phyloP scores from a whole-genome alignment of 1,284 basidiomycete species.

The Apiotrichum veenhuisii region DNA sequence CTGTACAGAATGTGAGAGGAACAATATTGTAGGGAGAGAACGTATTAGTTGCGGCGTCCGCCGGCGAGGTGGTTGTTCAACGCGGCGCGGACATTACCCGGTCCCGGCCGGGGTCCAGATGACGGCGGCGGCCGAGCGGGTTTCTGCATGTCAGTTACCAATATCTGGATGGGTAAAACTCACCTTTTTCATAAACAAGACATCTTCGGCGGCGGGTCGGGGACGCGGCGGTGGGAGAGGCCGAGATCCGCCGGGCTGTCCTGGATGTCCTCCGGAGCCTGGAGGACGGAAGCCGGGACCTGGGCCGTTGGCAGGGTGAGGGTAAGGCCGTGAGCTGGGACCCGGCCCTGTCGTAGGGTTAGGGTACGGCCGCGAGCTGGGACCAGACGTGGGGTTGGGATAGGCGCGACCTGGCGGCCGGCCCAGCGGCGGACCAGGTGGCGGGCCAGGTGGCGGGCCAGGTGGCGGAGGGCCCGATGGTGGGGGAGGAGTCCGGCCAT shows the following conservation, averaged over 20 bases:
- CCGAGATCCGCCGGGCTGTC: not conserved
- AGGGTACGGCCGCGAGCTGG: not conserved
- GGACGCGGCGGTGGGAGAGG: slow-evolving; percentile 3
- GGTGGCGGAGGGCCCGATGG: not conserved
- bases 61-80: slow-evolving; percentile 18
- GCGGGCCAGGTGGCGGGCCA: not conserved
- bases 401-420: too few relatives aligned
- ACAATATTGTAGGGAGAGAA: too few relatives aligned
- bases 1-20: not conserved
- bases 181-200: slow-evolving; percentile 47
- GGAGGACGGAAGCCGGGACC: too few relatives aligned
- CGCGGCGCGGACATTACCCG: slow-evolving; percentile 20
- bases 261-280: too few relatives aligned
- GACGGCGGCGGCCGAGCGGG: slow-evolving; percentile 6
- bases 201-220: slow-evolving; percentile 30
- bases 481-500: not conserved
- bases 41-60: not conserved
- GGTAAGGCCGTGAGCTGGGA: too few relatives aligned
- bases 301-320: too few relatives aligned
- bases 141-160: slow-evolving; percentile 13
- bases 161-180: not conserved
- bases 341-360: too few relatives aligned
- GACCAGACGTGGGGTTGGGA: not conserved
- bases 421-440: too few relatives aligned
- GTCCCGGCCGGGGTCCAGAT: not conserved